phyloP scores from a whole-genome alignment of 2,329 filamentous ascomycete species.

The Emergomyces pasteurianus region DNA sequence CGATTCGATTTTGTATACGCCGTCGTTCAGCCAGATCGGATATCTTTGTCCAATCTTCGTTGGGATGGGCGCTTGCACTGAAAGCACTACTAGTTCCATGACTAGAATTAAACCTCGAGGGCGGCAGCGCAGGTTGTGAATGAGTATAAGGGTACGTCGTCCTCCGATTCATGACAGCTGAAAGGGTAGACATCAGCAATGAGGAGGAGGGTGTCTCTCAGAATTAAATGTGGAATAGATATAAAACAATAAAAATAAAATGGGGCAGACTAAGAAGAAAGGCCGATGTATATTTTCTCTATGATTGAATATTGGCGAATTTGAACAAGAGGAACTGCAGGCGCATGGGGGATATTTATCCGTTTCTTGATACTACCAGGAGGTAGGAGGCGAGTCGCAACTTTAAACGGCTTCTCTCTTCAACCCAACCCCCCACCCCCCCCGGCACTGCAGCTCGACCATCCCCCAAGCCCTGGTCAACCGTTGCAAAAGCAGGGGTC shows the following conservation, averaged over 20 bases:
- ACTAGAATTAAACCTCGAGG: constrained; percentile 54
- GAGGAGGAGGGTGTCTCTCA: background rate
- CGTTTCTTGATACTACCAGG: background rate
- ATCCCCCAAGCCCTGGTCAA: background rate
- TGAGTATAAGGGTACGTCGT: constrained; percentile 16
- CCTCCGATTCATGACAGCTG: constrained; percentile 22
- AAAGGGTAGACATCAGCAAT: background rate
- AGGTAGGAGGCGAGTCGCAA: background rate
- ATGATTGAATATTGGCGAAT: background rate
- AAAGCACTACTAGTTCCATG: constrained; percentile 88
- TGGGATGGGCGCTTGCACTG: constrained; percentile 84
- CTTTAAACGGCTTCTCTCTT: background rate
- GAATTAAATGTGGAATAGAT: background rate
- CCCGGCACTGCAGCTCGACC: background rate
- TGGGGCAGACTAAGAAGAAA: background rate
- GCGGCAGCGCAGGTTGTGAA: constrained; percentile 4
- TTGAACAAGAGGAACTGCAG: background rate
- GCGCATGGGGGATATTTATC: background rate
- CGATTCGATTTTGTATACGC: constrained; percentile 94
- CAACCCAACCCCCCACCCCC: no score
- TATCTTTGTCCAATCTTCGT: constrained; percentile 99
- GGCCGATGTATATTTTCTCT: background rate
- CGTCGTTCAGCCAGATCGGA: constrained; percentile 89
- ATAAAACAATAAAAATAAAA: background rate
- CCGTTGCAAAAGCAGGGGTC: background rate